These are phyloP conservation scores for Amanita inopinata DNA, from an alignment of 768 basidiomycete species.

Conservation along the genomic window DNA sequence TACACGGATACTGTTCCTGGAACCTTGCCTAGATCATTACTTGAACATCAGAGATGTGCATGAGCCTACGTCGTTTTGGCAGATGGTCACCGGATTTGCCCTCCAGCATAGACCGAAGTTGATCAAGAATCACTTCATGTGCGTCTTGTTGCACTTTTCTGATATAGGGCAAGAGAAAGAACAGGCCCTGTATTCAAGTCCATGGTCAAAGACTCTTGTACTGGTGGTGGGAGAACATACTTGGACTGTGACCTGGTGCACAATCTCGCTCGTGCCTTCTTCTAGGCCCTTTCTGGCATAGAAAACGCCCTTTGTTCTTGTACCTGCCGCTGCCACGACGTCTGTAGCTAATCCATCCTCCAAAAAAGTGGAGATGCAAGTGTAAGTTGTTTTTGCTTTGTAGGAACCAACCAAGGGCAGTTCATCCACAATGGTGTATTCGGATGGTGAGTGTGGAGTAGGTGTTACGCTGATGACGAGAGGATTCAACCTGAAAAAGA, in stretches of 20 bases:
- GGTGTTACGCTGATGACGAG: slow-evolving; percentile 18
- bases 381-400: slow-evolving; percentile 20
- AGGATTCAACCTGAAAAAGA: slow-evolving; percentile 21
- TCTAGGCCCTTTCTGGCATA: slow-evolving; percentile 11
- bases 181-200: slow-evolving; percentile 18
- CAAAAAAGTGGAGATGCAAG: slow-evolving; percentile 12
- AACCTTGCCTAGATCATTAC: not conserved
- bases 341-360: slow-evolving; percentile 19
- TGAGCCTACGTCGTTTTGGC: not conserved
- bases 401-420: slow-evolving; percentile 19
- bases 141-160: slow-evolving; percentile 19
- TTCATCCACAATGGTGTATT: slow-evolving; percentile 23
- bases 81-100: slow-evolving; percentile 6
- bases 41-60: not conserved
- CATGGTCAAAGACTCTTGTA: not conserved
- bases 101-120: slow-evolving; percentile 18
- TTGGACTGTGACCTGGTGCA: slow-evolving; percentile 15
- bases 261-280: slow-evolving; percentile 3
- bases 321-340: slow-evolving; percentile 19
- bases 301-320: slow-evolving; percentile 14
- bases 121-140: slow-evolving; percentile 20
- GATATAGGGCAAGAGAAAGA: slow-evolving; percentile 27
- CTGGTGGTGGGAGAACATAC: slow-evolving; percentile 14
- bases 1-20: not conserved
- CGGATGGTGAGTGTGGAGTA: slow-evolving; percentile 17